A percentile compares a stretch with the other conserved stretches of the same genome.
Conservation (phyloP, 1,139 yeast species). For the Geotrichum fermentans region DNA sequence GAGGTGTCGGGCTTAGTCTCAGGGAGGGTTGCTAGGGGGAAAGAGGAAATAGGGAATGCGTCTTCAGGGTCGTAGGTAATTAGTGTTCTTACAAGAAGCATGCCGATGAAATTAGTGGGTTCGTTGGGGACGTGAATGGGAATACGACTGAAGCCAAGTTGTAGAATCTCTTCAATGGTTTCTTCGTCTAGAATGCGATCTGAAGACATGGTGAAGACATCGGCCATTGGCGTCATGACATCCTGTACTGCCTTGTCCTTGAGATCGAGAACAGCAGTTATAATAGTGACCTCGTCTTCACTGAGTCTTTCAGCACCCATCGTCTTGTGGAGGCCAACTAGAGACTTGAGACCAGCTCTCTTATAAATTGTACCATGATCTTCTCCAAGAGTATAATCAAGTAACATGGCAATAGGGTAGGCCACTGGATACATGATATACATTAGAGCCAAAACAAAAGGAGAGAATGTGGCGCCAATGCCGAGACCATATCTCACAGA, state of each 20-base stretch:
- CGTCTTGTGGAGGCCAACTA: conserved; percentile 86
- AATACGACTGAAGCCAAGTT: conserved; percentile 91
- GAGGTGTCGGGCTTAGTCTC: conserved; percentile 91
- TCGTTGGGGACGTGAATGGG: conserved; percentile 93
- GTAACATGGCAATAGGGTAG: conserved; percentile 76
- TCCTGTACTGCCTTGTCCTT: conserved; percentile 83
- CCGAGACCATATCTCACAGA: conserved; percentile 90
- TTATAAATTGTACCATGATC: conserved; percentile 95
- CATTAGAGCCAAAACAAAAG: conserved; percentile 82
- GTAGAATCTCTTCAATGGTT: conserved; percentile 83
- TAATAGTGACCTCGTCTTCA: conserved; percentile 93
- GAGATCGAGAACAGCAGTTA: conserved; percentile 86
- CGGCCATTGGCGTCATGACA: conserved; percentile 92
- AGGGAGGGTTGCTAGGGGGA: conserved; percentile 93
- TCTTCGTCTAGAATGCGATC: conserved; percentile 78
- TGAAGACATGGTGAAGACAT: conserved; percentile 85
- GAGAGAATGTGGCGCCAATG: conserved; percentile 86
- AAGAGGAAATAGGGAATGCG: conserved; percentile 83
- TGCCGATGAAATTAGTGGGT: conserved; percentile 87
- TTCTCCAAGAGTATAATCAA: conserved; percentile 83
- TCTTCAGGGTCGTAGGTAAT: conserved; percentile 97
- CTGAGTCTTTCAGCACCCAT: conserved; percentile 83
- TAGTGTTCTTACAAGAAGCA: conserved; percentile 86
- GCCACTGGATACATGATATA: conserved; percentile 89
- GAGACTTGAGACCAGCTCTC: conserved; percentile 85